Conservation (phyloP, 2,329 filamentous ascomycete species). For the Aspergillus luchuensis region DNA sequence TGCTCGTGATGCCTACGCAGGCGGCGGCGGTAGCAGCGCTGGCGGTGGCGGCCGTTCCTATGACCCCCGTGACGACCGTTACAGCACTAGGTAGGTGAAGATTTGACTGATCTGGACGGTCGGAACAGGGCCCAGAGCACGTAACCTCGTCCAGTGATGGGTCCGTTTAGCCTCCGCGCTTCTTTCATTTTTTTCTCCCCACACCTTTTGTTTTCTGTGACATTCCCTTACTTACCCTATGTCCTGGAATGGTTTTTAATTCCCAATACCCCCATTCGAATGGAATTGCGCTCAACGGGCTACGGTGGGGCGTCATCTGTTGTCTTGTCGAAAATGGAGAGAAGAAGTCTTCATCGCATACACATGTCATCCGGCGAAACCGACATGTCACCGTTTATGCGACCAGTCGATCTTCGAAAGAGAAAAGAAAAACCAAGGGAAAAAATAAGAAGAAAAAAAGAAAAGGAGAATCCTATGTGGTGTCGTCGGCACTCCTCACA, state of each 20-base stretch:
- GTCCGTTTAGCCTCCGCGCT: conserved; percentile 24
- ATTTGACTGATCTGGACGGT: conserved; percentile 23
- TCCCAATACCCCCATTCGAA: conserved; percentile 26
- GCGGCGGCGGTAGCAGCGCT: conserved; percentile 23
- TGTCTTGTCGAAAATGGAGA: conserved; percentile 27
- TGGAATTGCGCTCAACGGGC: conserved; percentile 40
- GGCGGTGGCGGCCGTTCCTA: conserved; percentile 37
- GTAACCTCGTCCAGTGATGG: conserved; percentile 18
- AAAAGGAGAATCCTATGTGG: conserved; percentile 31
- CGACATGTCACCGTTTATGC: conserved; percentile 38
- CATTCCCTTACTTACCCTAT: conserved; percentile 32
- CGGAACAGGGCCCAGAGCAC: conserved; percentile 20
- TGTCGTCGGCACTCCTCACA: conserved; percentile 38
- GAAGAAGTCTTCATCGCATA: conserved; percentile 39
- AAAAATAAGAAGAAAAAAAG: conserved; percentile 11
- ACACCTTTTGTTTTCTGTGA: conserved; percentile 19
- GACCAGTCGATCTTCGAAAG: conserved; percentile 33
- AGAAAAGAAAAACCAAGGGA: conserved; percentile 4
- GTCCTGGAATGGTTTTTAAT: conserved; percentile 36
- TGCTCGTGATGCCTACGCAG: conserved; percentile 39
- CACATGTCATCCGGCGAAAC: conserved; percentile 39
- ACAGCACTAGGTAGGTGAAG: conserved; percentile 45
- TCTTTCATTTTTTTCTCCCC: conserved; percentile 16
- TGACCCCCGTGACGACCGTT: conserved; percentile 45
- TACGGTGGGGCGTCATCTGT: conserved; percentile 40